Conservation (phyloP, 163 green algal species). For the Prototheca cutis region DNA sequence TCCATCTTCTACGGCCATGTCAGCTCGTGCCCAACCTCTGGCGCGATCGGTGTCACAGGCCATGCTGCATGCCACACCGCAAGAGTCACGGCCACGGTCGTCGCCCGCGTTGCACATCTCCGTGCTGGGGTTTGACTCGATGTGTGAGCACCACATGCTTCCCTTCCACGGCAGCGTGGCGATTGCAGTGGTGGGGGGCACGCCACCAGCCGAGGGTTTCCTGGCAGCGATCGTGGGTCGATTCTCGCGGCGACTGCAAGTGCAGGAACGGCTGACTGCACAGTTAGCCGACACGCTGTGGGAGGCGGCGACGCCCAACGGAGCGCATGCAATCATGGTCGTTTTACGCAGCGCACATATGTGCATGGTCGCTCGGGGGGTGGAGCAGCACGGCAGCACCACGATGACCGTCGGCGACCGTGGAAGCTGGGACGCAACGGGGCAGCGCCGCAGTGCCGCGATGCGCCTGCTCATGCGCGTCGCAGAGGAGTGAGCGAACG, state of each 20-base stretch:
- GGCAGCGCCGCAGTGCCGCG: conserved; percentile 9
- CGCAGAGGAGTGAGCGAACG: neutral
- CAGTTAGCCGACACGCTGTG: conserved; percentile 60
- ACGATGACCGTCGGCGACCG: conserved; percentile 64
- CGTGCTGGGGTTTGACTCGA: conserved; percentile 29
- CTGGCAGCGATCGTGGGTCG: conserved; percentile 32
- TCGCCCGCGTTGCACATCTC: conserved; percentile 7
- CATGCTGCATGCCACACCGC: too few relatives aligned
- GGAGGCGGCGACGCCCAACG: neutral
- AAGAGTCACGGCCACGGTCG: too few relatives aligned
- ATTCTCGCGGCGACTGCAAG: conserved; percentile 22
- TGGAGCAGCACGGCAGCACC: conserved; percentile 73
- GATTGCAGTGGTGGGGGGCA: conserved; percentile 28
- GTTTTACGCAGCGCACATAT: conserved; percentile 79
- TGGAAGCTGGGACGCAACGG: conserved; percentile 26
- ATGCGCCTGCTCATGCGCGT: conserved; percentile 8
- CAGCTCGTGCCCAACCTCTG: too few relatives aligned
- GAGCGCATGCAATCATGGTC: conserved; percentile 45
- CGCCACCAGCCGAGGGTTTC: neutral
- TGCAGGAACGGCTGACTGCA: conserved; percentile 84
- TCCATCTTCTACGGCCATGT: too few relatives aligned
- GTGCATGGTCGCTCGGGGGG: conserved; percentile 92
- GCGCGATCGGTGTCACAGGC: too few relatives aligned
- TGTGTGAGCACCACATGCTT: conserved; percentile 95
- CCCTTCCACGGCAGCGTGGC: conserved; percentile 79